Percentiles rank a stretch among this genome's conserved stretches.
Evolutionary conservation across 148 eudicot genomes (phyloP).

Genomic region (Camellia granthamiana): DNA sequence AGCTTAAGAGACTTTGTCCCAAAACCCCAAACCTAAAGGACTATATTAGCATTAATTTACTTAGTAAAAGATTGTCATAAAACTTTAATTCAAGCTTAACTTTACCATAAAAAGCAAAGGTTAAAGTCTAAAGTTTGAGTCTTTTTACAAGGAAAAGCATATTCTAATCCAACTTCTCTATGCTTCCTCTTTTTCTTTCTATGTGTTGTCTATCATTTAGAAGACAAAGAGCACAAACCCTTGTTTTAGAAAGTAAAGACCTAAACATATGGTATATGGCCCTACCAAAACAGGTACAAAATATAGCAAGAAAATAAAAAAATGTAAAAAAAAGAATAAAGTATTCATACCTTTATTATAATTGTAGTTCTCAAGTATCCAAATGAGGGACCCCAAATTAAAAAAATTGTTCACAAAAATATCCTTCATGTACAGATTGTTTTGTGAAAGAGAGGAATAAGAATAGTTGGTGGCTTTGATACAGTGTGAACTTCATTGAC

Average conservation of each 20-base stretch:
- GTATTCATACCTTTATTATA: not conserved
- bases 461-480: too few relatives aligned
- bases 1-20: not conserved
- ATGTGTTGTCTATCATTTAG: slow-evolving; percentile 22
- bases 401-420: not conserved
- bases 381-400: not conserved
- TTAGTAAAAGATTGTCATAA: not conserved
- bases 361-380: slow-evolving; percentile 9
- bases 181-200: slow-evolving; percentile 12
- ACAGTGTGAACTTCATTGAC: too few relatives aligned
- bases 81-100: slow-evolving; percentile 11
- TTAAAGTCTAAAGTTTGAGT: slow-evolving; percentile 23
- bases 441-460: not conserved
- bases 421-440: not conserved
- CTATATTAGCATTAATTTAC: not conserved
- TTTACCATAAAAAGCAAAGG: slow-evolving; percentile 20
- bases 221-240: slow-evolving; percentile 27
- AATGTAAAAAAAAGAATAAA: not conserved
- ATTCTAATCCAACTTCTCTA: not conserved
- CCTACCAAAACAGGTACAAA: not conserved
- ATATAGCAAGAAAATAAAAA: not conserved
- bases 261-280: slow-evolving; percentile 3
- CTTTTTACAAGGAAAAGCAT: slow-evolving; percentile 16
- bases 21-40: not conserved
- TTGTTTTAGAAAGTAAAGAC: slow-evolving; percentile 29